Evolutionary conservation across 2,329 filamentous ascomycete species (phyloP), one percentile per base, ranked within the genome.

Genomic region (Ilyonectria mors-panacis): DNA sequence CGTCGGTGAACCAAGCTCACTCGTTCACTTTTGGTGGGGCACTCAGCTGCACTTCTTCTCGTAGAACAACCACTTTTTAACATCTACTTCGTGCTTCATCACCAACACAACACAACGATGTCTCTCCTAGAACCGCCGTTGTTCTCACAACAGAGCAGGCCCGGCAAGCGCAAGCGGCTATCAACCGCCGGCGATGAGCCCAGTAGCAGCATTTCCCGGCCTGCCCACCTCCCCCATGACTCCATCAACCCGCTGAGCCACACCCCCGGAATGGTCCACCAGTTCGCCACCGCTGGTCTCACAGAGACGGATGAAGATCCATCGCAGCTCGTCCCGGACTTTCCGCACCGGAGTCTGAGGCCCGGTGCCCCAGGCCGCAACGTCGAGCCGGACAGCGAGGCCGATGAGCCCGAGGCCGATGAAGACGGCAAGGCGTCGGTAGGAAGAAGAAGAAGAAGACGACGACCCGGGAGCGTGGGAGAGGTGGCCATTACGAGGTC

Each of bases 181-280:
- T 54, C 54, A 7, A 42, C 56, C 7, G 13, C 62, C 21, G 56
- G 33, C 5, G 63, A 69, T n/a, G 59, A 70, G 19, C 30, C 35
- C 39, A 56, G 54, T 10, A 57, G 54, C 17, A 30, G 17, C 19
- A 17, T 60, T 10, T 21, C 58, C 10, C 51, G 59, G 26, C 47
- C 70, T 39, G 71, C 73, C 45, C 71, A 69, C 19, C 74, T 79
- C 15, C 80, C 78, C 1, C 67, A 72, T 15, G 78, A 80, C 53
- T 74, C 80, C 60, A 86, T 87, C 75, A 89, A 89, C 73, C 87
- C 88, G 2, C 81, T 86, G 72, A 89, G 87, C 72, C 85, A 90
- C 70, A 80, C 84, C 2, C 86, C 86, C 0, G 77, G 80, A 56
- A 84, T 85, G 39, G 84, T 89, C 56, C 80, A 77, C 50, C 89